Base-by-base conservation (phyloP, 805 yeast genomes). In the Nakazawaea molendinolei region DNA sequence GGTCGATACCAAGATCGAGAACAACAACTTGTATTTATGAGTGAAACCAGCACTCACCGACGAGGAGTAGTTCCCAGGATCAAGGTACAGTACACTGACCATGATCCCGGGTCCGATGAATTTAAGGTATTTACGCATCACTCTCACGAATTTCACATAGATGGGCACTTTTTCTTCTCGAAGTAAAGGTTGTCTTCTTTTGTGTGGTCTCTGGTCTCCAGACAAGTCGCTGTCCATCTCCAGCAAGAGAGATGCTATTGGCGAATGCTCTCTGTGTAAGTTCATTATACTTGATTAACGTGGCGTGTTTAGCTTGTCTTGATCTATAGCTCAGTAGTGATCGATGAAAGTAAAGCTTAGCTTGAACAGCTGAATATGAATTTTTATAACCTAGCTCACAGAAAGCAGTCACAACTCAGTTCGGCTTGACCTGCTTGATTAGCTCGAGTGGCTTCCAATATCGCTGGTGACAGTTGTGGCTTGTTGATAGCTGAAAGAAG, bases 31-130 rank as follows among this genome's bases (percentile, higher is more conserved):
- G 56, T 79, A 87, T 51, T 77, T 73, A 49, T 78, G 83, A 38
- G 76, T 69, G 3, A 95, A 89, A 34, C 96, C 97, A 1, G 95
- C 86, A 12, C 85, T 72, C 1, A 87, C 95, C 12, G 92, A 86
- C 0, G 95, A 84, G 29, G 94, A 76, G 58, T 86, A 87, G 57
- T 87, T 87, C 28, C 97, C 97, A 2, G 96, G 95, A 53, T 87
- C 97, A 69, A 87, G 83, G 51, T 87, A 89, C 2, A 95, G 92
- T 36, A 89, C 95, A 21, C 87, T 72, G 17, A 87, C 86, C 75
- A 86, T 71, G 27, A 87, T 67, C 0, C 95, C 95, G 0, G 95
- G 95, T 0, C 95, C 95, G 14, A 86, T 64, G 53, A 87, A 87
- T 33, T 69, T 66, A 34, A 71, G 53, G 47, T 82, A 76, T 56